Percentiles rank a stretch among this genome's conserved stretches.
Conservation (phyloP, 331 rosid species). For the Rosa hybrid region DNA sequence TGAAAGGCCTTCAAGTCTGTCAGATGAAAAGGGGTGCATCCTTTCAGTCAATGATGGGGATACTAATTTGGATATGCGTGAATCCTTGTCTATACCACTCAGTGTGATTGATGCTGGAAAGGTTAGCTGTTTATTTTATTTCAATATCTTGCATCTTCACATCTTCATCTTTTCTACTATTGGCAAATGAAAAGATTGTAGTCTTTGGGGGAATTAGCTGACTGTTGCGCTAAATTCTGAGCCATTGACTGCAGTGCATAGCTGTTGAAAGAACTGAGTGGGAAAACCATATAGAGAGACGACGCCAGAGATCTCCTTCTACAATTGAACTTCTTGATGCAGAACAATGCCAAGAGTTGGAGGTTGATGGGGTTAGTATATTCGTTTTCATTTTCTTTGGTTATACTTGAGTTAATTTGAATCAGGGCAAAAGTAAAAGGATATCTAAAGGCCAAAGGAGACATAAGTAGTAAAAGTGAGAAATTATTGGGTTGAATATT, state of each 20-base stretch:
- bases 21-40: slow-evolving; percentile 39
- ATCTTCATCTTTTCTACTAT: background rate
- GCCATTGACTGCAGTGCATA: slow-evolving; percentile 40
- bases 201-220: background rate
- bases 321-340: slow-evolving; percentile 30
- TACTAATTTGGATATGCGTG: slow-evolving; percentile 36
- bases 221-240: slow-evolving; percentile 9
- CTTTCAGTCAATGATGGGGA: slow-evolving; percentile 32
- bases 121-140: slow-evolving; percentile 35
- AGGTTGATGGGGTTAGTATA: slow-evolving; percentile 44
- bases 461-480: background rate
- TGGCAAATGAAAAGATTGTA: background rate
- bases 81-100: slow-evolving; percentile 56
- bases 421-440: background rate
- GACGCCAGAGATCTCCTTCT: slow-evolving; percentile 46
- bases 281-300: slow-evolving; percentile 40
- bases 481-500: background rate
- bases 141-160: background rate
- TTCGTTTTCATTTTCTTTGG: background rate
- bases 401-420: background rate
- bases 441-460: background rate
- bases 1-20: slow-evolving; percentile 47
- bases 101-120: slow-evolving; percentile 49
- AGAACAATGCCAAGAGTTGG: slow-evolving; percentile 35
- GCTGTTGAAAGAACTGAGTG: slow-evolving; percentile 43